A percentile compares a stretch with the other conserved stretches of the same genome.
Conservation (phyloP, 2,329 filamentous ascomycete species). For the Podosphaera fusca region DNA sequence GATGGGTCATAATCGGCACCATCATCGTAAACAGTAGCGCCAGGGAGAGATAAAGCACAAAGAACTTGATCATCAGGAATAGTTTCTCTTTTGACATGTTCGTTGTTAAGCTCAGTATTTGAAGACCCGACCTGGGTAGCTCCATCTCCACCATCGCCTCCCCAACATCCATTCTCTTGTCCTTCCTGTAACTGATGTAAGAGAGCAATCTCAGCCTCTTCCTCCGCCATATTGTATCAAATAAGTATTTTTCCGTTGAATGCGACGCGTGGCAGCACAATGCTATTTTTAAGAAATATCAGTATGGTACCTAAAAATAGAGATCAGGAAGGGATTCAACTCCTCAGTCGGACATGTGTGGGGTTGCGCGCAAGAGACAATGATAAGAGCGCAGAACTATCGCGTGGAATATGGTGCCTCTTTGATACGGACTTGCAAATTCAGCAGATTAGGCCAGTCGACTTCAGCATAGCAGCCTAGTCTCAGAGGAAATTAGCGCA, state of each 20-base stretch:
- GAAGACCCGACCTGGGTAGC: constrained; percentile 14
- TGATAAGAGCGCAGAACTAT: not conserved
- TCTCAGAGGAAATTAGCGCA: not conserved
- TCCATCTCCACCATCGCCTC: constrained; percentile 11
- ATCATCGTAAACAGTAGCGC: constrained; percentile 12
- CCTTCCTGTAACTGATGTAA: constrained; percentile 17
- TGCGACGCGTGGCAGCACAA: not conserved
- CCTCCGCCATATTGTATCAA: constrained; percentile 14
- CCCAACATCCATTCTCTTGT: constrained; percentile 15
- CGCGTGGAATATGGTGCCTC: not conserved
- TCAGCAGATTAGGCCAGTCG: not conserved
- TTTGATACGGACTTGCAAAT: not conserved
- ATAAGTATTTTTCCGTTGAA: not conserved
- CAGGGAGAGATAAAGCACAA: constrained; percentile 17
- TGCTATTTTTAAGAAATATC: not conserved
- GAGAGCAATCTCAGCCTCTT: constrained; percentile 18
- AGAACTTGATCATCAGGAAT: constrained; percentile 18
- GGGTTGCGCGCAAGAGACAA: not conserved
- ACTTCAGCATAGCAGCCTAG: not conserved
- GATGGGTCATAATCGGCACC: constrained; percentile 16
- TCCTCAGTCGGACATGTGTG: not conserved
- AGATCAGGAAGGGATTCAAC: not conserved
- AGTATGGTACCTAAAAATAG: not conserved
- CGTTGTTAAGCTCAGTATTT: constrained; percentile 17
- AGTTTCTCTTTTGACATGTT: constrained; percentile 17